Evolutionary conservation across 2,329 filamentous ascomycete species (phyloP), one percentile per base, ranked within the genome.

Genomic region (Aspergillus sojae): DNA sequence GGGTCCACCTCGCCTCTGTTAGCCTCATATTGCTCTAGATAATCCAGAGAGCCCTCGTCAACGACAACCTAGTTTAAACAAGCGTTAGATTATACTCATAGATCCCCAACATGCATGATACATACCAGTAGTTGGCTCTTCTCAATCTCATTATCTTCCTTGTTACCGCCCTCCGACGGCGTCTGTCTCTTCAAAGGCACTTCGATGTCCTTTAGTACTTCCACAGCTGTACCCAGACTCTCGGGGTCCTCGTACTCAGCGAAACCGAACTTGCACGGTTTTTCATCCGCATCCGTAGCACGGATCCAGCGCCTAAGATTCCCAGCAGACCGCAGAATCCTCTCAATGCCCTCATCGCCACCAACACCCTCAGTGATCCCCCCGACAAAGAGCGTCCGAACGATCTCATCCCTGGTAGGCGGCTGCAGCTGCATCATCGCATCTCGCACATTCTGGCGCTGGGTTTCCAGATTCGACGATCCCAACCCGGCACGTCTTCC

Each of bases 161-260:
- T 75, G 23, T 79, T 70, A 58, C 75, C 79, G 50, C 79, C 78
- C 59, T 81, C 72, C 36, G 65, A 74, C 70, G 70, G 80, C 81
- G 28, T 79, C 77, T 94, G 91, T 76, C 89, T 91, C 80, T 93
- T 92, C 46, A 89, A 83, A 34, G 95, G 95, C 56, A 98, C 87
- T 74, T 93, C 85, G 67, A 97, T 84, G 71, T 95, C 90, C 75
- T 89, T 88, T 71, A 97, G 86, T 62, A 97, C 87, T 77, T 96
- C 93, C 61, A 94, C 88, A 50, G 94, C 95, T 52, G 90, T 90
- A 76, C 90, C 89, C 69, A 99, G 84, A 68, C 93, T 94, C 77
- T 97, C 92, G 28, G 90, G 88, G 77, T 98, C 94, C 67, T 97
- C 94, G 78, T 91, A 99, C 78, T 97, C 91, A 64, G 94, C 95